Percentiles rank a stretch among this genome's conserved stretches.
These are phyloP conservation scores for Wickerhamiella parazyma DNA, from an alignment of 805 yeast genomes.

Conservation along the genomic window DNA sequence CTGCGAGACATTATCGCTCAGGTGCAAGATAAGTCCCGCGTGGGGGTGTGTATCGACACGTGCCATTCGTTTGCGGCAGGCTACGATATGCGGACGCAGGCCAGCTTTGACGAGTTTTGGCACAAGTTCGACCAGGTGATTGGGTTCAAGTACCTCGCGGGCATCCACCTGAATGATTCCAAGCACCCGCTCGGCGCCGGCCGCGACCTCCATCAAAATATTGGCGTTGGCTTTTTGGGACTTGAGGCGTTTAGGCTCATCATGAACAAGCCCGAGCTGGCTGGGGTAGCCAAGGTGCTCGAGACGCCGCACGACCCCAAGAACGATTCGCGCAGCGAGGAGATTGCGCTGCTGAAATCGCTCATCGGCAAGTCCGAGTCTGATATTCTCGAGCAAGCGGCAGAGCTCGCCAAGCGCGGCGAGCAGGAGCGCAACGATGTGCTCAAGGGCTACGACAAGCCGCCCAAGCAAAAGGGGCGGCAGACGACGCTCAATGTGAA, in stretches of 20 bases:
- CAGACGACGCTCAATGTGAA: not conserved
- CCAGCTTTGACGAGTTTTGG: constrained; percentile 56
- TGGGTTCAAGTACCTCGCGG: constrained; percentile 62
- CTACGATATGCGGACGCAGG: constrained; percentile 60
- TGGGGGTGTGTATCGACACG: constrained; percentile 95
- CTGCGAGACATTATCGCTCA: constrained; percentile 56
- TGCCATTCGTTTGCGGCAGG: constrained; percentile 97
- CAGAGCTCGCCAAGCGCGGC: constrained; percentile 45
- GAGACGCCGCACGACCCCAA: constrained; percentile 55
- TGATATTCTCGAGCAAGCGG: constrained; percentile 37
- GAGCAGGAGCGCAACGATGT: constrained; percentile 58
- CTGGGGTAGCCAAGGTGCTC: constrained; percentile 61
- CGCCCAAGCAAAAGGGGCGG: not conserved
- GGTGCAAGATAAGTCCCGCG: constrained; percentile 67
- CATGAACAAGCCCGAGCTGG: constrained; percentile 52
- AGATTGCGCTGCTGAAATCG: constrained; percentile 70
- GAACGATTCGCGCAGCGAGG: constrained; percentile 53
- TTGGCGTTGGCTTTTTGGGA: constrained; percentile 84
- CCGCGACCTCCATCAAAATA: constrained; percentile 77
- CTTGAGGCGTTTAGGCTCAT: constrained; percentile 68
- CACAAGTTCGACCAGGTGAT: constrained; percentile 53
- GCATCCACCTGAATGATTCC: constrained; percentile 86
- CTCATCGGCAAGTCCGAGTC: constrained; percentile 42
- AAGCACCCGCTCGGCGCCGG: constrained; percentile 86
- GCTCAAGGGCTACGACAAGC: constrained; percentile 4